Conservation (phyloP, 2,329 filamentous ascomycete species). For the Plectosphaerella sp. region DNA sequence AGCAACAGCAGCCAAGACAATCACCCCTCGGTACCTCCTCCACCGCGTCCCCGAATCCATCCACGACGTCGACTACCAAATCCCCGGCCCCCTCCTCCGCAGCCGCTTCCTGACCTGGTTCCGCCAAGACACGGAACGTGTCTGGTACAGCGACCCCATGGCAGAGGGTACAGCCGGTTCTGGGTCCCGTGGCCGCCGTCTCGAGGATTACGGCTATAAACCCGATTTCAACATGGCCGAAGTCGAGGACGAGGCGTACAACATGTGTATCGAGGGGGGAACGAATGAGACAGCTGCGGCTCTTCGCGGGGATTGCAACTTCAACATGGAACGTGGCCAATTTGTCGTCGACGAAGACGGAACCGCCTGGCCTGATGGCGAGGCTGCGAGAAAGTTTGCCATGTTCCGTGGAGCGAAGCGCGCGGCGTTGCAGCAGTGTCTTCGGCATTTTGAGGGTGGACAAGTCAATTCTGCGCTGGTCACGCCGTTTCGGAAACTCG, state of each 20-base stretch:
- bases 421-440: conserved; percentile 38
- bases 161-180: conserved; percentile 1
- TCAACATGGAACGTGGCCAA: conserved; percentile 5
- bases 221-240: conserved; percentile 24
- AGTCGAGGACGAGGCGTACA: conserved; percentile 29
- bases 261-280: conserved; percentile 22
- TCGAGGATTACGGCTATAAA: background rate
- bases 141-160: conserved; percentile 5
- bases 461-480: conserved; percentile 28
- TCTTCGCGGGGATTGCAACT: conserved; percentile 10
- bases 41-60: conserved; percentile 12
- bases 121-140: conserved; percentile 8
- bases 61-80: conserved; percentile 19
- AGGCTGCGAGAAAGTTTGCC: conserved; percentile 21
- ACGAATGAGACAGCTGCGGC: conserved; percentile 8
- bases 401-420: conserved; percentile 36
- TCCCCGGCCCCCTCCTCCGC: conserved; percentile 9
- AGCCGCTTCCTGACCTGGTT: conserved; percentile 8
- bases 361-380: conserved; percentile 13
- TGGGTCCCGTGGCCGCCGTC: conserved; percentile 2
- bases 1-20: background rate
- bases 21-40: conserved; percentile 9
- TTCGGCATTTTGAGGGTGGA: conserved; percentile 29
- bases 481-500: conserved; percentile 29
- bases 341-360: conserved; percentile 5